These are phyloP conservation scores for Phytophthora lateralis DNA, from an alignment of 352 stramenopile species.

Conservation along the genomic window DNA sequence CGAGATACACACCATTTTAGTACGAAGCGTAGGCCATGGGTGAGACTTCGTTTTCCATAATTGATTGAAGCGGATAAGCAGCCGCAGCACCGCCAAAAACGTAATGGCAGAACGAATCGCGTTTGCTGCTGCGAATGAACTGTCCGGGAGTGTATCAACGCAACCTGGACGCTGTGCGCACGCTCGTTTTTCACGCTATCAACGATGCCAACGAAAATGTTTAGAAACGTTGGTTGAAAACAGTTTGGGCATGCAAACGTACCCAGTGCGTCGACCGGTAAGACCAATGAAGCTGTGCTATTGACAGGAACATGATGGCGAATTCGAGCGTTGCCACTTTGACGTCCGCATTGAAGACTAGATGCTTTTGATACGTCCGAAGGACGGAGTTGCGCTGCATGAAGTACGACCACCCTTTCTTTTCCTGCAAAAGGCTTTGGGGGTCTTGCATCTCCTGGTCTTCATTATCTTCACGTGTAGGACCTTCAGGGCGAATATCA, in stretches of 20 bases:
- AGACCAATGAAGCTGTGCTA: slow-evolving; percentile 47
- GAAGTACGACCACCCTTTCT: slow-evolving; percentile 31
- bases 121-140: slow-evolving; percentile 45
- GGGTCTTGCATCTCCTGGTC: slow-evolving; percentile 6
- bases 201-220: not conserved
- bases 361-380: slow-evolving; percentile 48
- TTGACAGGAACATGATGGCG: slow-evolving; percentile 46
- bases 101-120: slow-evolving; percentile 32
- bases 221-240: not conserved
- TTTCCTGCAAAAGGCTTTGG: slow-evolving; percentile 5
- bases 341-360: slow-evolving; percentile 45
- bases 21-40: not conserved
- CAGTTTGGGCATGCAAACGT: not conserved
- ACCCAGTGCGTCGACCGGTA: slow-evolving; percentile 47
- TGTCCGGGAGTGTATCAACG: slow-evolving; percentile 40
- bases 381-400: slow-evolving; percentile 31
- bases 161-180: slow-evolving; percentile 38
- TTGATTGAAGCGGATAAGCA: slow-evolving; percentile 25
- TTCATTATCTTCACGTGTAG: slow-evolving; percentile 14
- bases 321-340: slow-evolving; percentile 49
- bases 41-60: slow-evolving; percentile 27
- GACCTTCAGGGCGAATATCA: slow-evolving; percentile 17
- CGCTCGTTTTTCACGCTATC: slow-evolving; percentile 53
- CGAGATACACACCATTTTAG: slow-evolving; percentile 18
- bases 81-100: slow-evolving; percentile 16